Base-by-base conservation (phyloP, 164 flowering plant species). In the Malania oleifera region DNA sequence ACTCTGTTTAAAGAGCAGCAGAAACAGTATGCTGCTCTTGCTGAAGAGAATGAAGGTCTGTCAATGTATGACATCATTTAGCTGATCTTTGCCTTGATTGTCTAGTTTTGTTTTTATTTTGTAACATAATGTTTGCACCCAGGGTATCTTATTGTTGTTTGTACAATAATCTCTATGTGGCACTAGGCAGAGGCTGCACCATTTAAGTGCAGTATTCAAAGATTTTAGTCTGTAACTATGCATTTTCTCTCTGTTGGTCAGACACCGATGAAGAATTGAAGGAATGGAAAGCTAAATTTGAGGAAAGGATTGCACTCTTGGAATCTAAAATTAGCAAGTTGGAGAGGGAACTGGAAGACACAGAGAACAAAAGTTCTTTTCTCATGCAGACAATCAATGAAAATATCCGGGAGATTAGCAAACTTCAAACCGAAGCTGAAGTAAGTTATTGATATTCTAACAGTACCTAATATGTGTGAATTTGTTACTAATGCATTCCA, bases 261-360 rank as follows among this genome's bases (percentile, higher is more conserved):
- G 99, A 90, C 71, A 86, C 95, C 57, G 96, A 90, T 71, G 96
- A 88, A 76, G 97, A 90, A 56, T 62, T 93, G 56, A 82, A 53
- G 71, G 96, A 90, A 68, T 90, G 96, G 97, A 87, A 90, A 68
- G 62, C 78, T 54, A 88, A 86, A 77, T 90, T 90, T 68, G 89
- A 76, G 52, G 84, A 85, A 63, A 82, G 76, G 64, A 81, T 90
- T 65, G 78, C 82, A 46, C 61, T 68, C 13, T 59, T 88, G 65
- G 80, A 75, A 52, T 41, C 72, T 25, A 83, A 83, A 71, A 79
- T 81, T 59, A 46, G 73, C 67, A 86, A 83, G 77, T 57, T 82
- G 63, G 86, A 76, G 53, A 82, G 92, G 69, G 96, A 86, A 56
- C 74, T 52, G 70, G 25, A 51, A 40, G 99, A 93, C 71, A 74